Conservation (phyloP, 2,329 filamentous ascomycete genomes). For the Didymella pinodella region DNA sequence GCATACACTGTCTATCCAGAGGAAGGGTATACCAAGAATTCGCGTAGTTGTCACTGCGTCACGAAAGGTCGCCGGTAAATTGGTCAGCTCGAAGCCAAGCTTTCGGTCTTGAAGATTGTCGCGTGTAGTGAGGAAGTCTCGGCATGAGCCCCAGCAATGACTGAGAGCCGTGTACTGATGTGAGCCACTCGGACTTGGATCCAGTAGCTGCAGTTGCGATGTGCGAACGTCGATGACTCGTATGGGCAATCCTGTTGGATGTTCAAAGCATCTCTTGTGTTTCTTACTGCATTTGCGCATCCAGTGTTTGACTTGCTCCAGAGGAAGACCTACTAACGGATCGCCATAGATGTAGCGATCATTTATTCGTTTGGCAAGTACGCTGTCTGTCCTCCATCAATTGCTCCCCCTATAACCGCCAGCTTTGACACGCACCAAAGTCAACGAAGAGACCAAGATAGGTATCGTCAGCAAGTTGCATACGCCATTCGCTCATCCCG, state of each 20-base stretch:
- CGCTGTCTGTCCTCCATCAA: not conserved
- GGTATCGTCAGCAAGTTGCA: not conserved
- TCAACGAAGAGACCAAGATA: not conserved
- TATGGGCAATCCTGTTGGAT: not conserved
- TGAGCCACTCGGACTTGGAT: not conserved
- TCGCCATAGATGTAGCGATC: not conserved
- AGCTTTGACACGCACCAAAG: not conserved
- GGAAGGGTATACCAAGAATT: not conserved
- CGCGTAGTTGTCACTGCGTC: not conserved
- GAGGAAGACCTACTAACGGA: not conserved
- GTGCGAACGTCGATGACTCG: not conserved
- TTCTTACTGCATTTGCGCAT: not conserved
- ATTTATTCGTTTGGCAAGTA: not conserved
- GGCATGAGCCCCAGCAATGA: not conserved
- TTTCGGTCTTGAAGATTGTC: not conserved
- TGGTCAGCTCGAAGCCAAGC: not conserved
- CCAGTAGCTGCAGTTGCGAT: not conserved
- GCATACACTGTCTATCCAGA: not conserved
- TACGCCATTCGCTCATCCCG: not conserved
- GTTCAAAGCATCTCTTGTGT: not conserved
- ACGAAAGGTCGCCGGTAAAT: not conserved
- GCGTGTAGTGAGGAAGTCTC: not conserved
- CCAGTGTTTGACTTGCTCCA: not conserved
- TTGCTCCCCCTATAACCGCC: not conserved
- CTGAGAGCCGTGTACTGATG: not conserved